Evolutionary conservation across 306 rosid species (phyloP), one percentile per base, ranked within the genome.

Genomic region (Betula pendula): DNA sequence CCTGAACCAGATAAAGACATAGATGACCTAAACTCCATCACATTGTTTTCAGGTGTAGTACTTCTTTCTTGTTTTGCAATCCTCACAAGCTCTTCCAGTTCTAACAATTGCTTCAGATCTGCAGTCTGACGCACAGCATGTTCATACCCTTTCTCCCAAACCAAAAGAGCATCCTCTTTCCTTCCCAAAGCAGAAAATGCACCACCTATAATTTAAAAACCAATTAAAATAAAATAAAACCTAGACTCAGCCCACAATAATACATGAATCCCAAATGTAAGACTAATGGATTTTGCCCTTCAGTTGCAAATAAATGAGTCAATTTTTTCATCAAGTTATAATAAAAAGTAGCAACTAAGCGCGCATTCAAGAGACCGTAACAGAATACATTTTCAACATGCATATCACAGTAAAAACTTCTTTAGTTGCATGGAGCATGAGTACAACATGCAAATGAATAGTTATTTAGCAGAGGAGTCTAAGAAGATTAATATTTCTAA

Each of bases 111-210:
- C 82, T 92, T 90, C 82, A 95, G 80, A 76, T 95, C 99, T 50
- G 97, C 81, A 82, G 92, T 84, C 80, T 85, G 89, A 83, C 75
- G 51, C 73, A 89, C 68, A 62, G 96, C 97, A 53, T 83, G 91
- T 70, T 88, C 92, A 79, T 88, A 86, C 56, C 99, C 99, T 88
- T 86, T 88, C 86, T 90, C 93, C 99, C 96, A 95, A n/a, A 87
- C 90, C 82, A 84, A 79, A 38, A 92, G 68, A 48, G 99, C 97
- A 77, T 92, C 97, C 15, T 81, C 88, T 85, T 85, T 89, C 91
- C 88, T 88, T 82, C 99, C 97, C 87, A 95, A 47, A 5, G 89
- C 83, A 70, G 87, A 85, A 82, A 89, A 79, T 5, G 97, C 99
- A 74, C 71, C 82, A 77, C 99, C 99, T 95, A 71, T 42, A 84